Base-by-base conservation (phyloP, 139 green algal genomes). In the Chlamydomonas asymmetrica region DNA sequence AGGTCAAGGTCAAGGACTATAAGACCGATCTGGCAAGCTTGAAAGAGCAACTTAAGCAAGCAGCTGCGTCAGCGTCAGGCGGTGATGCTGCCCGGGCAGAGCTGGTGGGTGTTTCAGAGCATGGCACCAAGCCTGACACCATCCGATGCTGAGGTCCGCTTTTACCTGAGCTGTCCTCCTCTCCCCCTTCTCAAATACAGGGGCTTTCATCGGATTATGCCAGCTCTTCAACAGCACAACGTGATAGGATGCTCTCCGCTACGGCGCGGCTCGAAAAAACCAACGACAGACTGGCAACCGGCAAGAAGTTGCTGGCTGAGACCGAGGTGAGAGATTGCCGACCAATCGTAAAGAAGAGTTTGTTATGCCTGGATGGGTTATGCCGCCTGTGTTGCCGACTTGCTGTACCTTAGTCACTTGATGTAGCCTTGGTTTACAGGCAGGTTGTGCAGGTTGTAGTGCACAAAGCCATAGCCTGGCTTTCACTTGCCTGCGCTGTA, bases 1-100 rank as follows among this genome's bases (percentile, higher is more conserved):
- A 94, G 35, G 67, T 74, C 13, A 96, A 97, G 66, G 83, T 97
- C 5, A 92, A 93, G 69, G 94, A 98, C 45, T 98, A 97, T 84
- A 93, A 94, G 74, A 86, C 84, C 23, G 94, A 98, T 71, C 79
- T 98, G 56, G 70, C 75, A 0, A 86, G 87, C 29, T 85, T 98
- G 23, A 86, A 83, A 63, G 83, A 88, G 62, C 75, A 91, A 56
- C 78, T 88, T 5, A 80, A 84, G 68, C 81, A 85, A 32, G 80
- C 73, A 23, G 52, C 77, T 27, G 52, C 73, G 32, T 40, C 69
- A 5, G 49, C 71, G 0, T 34, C 74, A 29, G 69, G 66, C 20
- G 76, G 60, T 25, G 88, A 91, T 27, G 81, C 87, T 8, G 88
- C 85, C 5, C 63, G 92, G 2, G 89, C 90, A 8, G 92, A 97